These are phyloP conservation scores for Mycosphaerella sp. DNA, from an alignment of 2,329 filamentous ascomycete genomes.

Conservation along the genomic window DNA sequence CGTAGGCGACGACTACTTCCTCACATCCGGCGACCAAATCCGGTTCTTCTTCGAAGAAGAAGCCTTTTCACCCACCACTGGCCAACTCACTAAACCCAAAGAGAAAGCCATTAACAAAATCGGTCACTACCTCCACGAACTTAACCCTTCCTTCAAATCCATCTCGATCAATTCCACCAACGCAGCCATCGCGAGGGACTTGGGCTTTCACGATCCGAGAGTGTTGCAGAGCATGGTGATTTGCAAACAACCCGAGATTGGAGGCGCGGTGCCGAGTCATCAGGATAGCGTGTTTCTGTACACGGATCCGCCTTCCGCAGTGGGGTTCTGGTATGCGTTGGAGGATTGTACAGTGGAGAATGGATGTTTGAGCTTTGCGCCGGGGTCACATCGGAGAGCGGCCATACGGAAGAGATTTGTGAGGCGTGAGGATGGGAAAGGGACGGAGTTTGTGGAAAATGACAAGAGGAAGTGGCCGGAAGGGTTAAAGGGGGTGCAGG, in stretches of 20 bases:
- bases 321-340: slow-evolving; percentile 96
- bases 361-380: slow-evolving; percentile 80
- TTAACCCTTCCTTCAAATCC: slow-evolving; percentile 44
- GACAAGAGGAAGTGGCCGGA: slow-evolving; percentile 43
- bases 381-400: slow-evolving; percentile 70
- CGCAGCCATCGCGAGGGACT: slow-evolving; percentile 58
- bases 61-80: slow-evolving; percentile 58
- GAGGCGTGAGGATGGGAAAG: slow-evolving; percentile 54
- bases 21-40: slow-evolving; percentile 81
- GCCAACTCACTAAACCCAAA: slow-evolving; percentile 69
- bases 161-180: slow-evolving; percentile 50
- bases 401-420: slow-evolving; percentile 70
- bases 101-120: slow-evolving; percentile 72
- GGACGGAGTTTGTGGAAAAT: slow-evolving; percentile 54
- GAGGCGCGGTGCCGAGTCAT: slow-evolving; percentile 82
- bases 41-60: slow-evolving; percentile 98
- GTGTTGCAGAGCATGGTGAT: slow-evolving; percentile 95
- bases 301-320: slow-evolving; percentile 77
- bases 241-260: slow-evolving; percentile 96
- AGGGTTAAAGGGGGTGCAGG: slow-evolving; percentile 28
- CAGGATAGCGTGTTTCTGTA: slow-evolving; percentile 92
- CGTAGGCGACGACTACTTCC: slow-evolving; percentile 92
- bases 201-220: slow-evolving; percentile 70
- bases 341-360: slow-evolving; percentile 85
- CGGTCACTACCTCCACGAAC: slow-evolving; percentile 45